A percentile compares a stretch with the other conserved stretches of the same genome.
Conservation (phyloP, 805 yeast genomes). For the Monosporozyma yasuniensis region DNA sequence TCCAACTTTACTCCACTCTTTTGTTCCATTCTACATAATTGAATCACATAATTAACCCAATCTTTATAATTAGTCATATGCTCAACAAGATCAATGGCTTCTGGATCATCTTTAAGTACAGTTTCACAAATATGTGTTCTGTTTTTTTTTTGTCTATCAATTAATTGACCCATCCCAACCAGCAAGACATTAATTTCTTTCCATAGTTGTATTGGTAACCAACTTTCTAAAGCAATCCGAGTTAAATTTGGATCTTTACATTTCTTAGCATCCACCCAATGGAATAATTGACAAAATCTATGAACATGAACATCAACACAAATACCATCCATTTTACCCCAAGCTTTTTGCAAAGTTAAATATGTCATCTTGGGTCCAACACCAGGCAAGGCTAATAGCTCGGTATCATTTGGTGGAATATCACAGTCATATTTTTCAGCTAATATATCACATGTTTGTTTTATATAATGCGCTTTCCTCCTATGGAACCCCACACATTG, state of each 20-base stretch:
- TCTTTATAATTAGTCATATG: constrained; percentile 9
- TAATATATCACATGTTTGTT: constrained; percentile 48
- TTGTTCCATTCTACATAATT: constrained; percentile 1
- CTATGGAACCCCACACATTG: constrained; percentile 79
- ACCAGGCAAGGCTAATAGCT: constrained; percentile 67
- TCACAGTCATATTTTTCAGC: constrained; percentile 48
- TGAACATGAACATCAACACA: constrained; percentile 93
- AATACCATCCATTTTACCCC: constrained; percentile 72
- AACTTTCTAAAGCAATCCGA: constrained; percentile 53
- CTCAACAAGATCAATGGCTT: constrained; percentile 4
- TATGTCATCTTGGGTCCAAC: constrained; percentile 96
- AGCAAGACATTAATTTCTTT: constrained; percentile 72
- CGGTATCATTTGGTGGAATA: constrained; percentile 61
- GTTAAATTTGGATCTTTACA: constrained; percentile 68
- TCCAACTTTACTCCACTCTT: not conserved
- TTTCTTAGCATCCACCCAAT: constrained; percentile 50
- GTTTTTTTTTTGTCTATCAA: constrained; percentile 63
- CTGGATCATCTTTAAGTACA: not conserved
- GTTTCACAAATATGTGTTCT: constrained; percentile 3
- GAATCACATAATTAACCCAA: constrained; percentile 10
- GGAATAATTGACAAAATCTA: constrained; percentile 69
- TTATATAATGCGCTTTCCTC: constrained; percentile 65
- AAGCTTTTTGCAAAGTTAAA: constrained; percentile 69
- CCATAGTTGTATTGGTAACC: constrained; percentile 76
- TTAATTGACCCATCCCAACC: constrained; percentile 90